Percentiles rank a stretch among this genome's conserved stretches.
Evolutionary conservation across 106 monocot genomes (phyloP).

Genomic region (Allium fistulosum): DNA sequence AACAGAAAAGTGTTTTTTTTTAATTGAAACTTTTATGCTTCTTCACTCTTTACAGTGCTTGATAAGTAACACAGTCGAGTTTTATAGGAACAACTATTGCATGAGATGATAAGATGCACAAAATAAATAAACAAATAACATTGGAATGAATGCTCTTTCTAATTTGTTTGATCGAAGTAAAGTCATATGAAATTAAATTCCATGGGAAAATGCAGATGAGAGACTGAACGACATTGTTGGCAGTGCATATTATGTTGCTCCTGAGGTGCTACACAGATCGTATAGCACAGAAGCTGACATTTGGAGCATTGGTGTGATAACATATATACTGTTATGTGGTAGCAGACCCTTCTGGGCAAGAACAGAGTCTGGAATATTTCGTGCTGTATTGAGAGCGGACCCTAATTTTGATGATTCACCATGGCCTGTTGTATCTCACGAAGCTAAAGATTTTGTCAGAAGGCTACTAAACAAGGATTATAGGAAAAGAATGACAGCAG

Average conservation of each 20-base stretch:
- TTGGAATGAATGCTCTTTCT: too few species aligned
- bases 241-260: slow-evolving; percentile 95
- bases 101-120: too few species aligned
- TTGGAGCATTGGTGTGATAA: slow-evolving; percentile 97
- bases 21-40: background rate
- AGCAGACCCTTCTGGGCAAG: slow-evolving; percentile 96
- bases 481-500: slow-evolving; percentile 94
- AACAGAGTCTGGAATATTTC: slow-evolving; percentile 95
- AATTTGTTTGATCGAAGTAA: too few species aligned
- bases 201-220: slow-evolving; percentile 44
- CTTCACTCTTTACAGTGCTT: too few species aligned
- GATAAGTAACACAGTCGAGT: too few species aligned
- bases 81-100: too few species aligned
- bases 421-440: slow-evolving; percentile 71
- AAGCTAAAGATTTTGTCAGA: slow-evolving; percentile 89
- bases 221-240: slow-evolving; percentile 95
- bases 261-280: slow-evolving; percentile 89
- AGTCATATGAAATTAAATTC: too few species aligned
- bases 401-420: slow-evolving; percentile 83
- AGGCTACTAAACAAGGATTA: slow-evolving; percentile 93
- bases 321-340: slow-evolving; percentile 89
- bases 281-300: slow-evolving; percentile 86
- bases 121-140: too few species aligned
- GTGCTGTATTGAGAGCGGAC: slow-evolving; percentile 84
- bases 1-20: background rate